Evolutionary conservation across 768 basidiomycete genomes (phyloP), one percentile per base, ranked within the genome.

Genomic region (Fistulinella prunicolor): DNA sequence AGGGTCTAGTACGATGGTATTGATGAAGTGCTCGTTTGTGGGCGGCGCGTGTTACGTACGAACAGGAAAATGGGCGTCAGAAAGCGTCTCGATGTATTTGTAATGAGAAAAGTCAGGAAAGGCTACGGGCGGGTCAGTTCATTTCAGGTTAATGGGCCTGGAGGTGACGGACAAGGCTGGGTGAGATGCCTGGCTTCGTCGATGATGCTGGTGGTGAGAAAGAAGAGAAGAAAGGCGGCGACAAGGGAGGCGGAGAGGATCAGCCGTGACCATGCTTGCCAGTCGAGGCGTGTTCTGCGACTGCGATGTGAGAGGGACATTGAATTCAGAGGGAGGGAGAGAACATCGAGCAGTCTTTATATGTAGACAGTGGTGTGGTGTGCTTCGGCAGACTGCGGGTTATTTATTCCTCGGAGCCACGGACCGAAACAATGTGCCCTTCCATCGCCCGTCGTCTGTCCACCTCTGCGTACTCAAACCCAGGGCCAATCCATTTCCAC

Each of bases 401-500:
- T n/a, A n/a, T n/a, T n/a, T n/a, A n/a, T n/a, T 10, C 26, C 26
- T 28, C 26, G 26, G 26, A 28, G 6, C 26, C 26, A 28, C 26
- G 26, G 26, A 4, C n/a, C n/a, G n/a, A n/a, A n/a, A n/a, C 8
- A 19, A 71, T 71, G 14, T 40, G 49, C 3, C 73, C 73, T 3
- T 58, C 61, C 73, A 70, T 69, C n/a, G 65, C 71, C 26, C 69
- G 66, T 47, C 72, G 66, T 47, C 70, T 66, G 57, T 84, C 85
- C 5, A 83, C 77, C 48, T 81, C 78, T n/a, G 56, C 65, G 47
- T 75, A 80, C 46, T 79, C 73, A 17, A 58, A n/a, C n/a, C n/a
- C n/a, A n/a, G n/a, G n/a, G 1, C 79, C 81, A 32, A 86, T 75
- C 92, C 93, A 94, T 48, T 85, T 85, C 76, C 80, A 81, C 2